Evolutionary conservation across 495 filamentous ascomycete species (phyloP).

Genomic region (Ascodesmis nigricans): DNA sequence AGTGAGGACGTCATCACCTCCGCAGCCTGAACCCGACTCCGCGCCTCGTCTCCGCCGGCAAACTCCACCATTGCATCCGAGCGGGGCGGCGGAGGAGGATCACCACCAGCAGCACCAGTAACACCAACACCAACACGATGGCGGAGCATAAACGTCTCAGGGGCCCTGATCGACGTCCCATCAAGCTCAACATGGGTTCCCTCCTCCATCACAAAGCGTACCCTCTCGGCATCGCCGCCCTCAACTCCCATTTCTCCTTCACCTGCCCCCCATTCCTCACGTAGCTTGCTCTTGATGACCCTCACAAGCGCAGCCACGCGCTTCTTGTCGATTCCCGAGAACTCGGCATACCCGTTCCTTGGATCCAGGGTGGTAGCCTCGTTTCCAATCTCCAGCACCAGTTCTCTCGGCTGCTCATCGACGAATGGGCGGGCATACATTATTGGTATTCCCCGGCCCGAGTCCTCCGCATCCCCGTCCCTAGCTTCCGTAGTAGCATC

Average conservation of each 20-base stretch:
- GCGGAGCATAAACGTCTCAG: no score
- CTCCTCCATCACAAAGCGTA: no score
- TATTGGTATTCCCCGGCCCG: no score
- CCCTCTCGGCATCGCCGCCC: no score
- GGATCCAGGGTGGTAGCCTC: slow-evolving; percentile 46
- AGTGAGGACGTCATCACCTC: slow-evolving; percentile 6
- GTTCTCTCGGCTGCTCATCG: slow-evolving; percentile 46
- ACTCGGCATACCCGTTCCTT: slow-evolving; percentile 37
- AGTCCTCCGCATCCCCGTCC: no score
- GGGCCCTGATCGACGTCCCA: no score
- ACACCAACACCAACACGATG: slow-evolving; percentile 2
- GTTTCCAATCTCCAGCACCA: slow-evolving; percentile 57
- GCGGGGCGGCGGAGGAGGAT: slow-evolving; percentile 1
- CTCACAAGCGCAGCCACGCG: slow-evolving; percentile 53
- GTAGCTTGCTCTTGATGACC: slow-evolving; percentile 58
- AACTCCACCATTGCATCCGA: not conserved
- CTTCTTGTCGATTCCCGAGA: slow-evolving; percentile 43
- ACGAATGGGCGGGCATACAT: slow-evolving; percentile 65
- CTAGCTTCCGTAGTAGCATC: slow-evolving; percentile 28
- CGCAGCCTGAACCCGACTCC: no score
- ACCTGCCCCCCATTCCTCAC: slow-evolving; percentile 1
- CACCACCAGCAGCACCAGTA: not conserved
- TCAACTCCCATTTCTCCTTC: no score
- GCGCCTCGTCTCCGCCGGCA: no score
- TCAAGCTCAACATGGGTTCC: no score